A percentile compares a stretch with the other conserved stretches of the same genome.
Conservation (phyloP, 805 yeast genomes). For the Sugiyamaella marilandica region DNA sequence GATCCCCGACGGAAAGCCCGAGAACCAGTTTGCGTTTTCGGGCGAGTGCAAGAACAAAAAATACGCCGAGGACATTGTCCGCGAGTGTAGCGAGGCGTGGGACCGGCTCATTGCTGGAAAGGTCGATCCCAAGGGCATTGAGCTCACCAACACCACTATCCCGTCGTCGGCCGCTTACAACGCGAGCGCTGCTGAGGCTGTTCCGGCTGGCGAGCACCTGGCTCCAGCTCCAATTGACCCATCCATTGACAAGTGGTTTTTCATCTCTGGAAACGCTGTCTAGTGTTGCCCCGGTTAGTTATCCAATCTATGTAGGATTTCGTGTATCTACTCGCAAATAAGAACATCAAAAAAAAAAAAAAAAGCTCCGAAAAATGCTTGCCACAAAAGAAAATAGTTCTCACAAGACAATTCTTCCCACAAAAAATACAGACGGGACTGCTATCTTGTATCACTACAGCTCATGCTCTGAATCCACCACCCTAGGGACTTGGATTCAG, state of each 20-base stretch:
- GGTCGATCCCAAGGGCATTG: slow-evolving; percentile 59
- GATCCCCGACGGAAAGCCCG: slow-evolving; percentile 96
- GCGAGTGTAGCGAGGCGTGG: slow-evolving; percentile 86
- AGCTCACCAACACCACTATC: slow-evolving; percentile 72
- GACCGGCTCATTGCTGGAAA: slow-evolving; percentile 63
- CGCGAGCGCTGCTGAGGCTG: slow-evolving; percentile 34
- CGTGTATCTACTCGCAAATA: background rate
- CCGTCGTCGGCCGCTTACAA: slow-evolving; percentile 49
- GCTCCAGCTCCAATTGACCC: slow-evolving; percentile 94
- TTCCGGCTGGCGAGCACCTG: slow-evolving; percentile 63
- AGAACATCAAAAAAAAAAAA: background rate
- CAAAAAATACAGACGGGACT: too few species aligned
- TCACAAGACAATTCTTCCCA: too few species aligned
- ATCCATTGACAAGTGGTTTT: slow-evolving; percentile 98
- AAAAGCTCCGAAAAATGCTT: background rate
- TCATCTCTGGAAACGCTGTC: slow-evolving; percentile 54
- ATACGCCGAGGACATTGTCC: slow-evolving; percentile 79
- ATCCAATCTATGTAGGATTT: background rate
- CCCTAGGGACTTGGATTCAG: too few species aligned
- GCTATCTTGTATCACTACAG: too few species aligned
- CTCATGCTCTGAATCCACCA: too few species aligned
- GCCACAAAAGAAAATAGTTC: background rate
- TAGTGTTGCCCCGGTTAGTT: slow-evolving; percentile 5
- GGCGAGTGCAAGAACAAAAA: slow-evolving; percentile 86
- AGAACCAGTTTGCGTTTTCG: slow-evolving; percentile 92